Conservation (phyloP, 495 filamentous ascomycete genomes). For the Jackrogersella multiformis region DNA sequence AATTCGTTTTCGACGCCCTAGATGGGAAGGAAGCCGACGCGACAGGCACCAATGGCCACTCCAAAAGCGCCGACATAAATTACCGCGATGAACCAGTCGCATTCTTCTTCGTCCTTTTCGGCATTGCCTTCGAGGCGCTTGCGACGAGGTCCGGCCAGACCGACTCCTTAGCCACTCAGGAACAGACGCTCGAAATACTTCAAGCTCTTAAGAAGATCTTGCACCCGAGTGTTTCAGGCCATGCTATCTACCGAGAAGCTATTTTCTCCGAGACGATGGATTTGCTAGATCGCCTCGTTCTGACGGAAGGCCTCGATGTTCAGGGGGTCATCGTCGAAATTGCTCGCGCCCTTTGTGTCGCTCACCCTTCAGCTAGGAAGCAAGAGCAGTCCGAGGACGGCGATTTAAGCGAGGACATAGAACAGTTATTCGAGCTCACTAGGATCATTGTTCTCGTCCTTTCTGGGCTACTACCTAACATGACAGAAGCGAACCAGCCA, state of each 20-base stretch:
- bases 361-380: conserved; percentile 86
- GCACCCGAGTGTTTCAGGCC: conserved; percentile 91
- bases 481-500: conserved; percentile 77
- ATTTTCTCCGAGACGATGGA: conserved; percentile 99
- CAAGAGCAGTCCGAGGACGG: conserved; percentile 70
- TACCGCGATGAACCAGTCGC: conserved; percentile 98
- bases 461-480: conserved; percentile 83
- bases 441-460: conserved; percentile 94
- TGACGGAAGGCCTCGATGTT: conserved; percentile 90
- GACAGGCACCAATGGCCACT: conserved; percentile 58
- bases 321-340: conserved; percentile 94
- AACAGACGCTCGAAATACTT: conserved; percentile 89
- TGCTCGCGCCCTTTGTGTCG: conserved; percentile 84
- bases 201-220: conserved; percentile 94
- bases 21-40: conserved; percentile 79
- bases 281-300: conserved; percentile 86
- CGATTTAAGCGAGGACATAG: conserved; percentile 92
- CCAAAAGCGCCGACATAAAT: conserved; percentile 79
- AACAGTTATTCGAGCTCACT: conserved; percentile 96
- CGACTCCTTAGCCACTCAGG: conserved; percentile 73
- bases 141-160: conserved; percentile 76
- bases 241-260: conserved; percentile 93
- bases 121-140: conserved; percentile 93
- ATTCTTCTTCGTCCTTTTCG: conserved; percentile 99
- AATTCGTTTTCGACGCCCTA: conserved; percentile 95